Conservation (phyloP, 345 rosid species). For the Syzygium oleosum region DNA sequence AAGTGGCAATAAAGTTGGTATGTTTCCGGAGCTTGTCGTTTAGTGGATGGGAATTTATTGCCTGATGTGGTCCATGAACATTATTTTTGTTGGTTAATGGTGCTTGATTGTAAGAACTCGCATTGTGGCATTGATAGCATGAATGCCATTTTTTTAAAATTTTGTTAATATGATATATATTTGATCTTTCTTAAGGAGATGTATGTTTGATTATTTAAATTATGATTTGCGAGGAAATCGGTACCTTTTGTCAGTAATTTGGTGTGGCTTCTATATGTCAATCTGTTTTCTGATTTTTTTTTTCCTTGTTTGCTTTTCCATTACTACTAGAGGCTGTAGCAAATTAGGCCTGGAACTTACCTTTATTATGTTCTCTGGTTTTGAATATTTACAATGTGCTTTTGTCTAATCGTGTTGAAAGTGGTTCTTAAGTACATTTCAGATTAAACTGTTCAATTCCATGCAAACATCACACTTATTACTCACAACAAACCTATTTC, state of each 20-base stretch:
- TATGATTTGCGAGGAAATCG: background rate
- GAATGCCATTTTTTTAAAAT: background rate
- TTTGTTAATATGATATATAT: background rate
- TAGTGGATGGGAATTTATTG: background rate
- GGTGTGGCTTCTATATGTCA: background rate
- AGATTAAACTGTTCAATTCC: background rate
- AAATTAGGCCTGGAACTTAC: background rate
- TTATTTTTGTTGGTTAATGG: background rate
- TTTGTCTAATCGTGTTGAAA: background rate
- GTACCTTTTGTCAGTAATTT: background rate
- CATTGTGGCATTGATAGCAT: background rate
- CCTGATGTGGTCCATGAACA: background rate
- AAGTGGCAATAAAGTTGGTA: constrained; percentile 91
- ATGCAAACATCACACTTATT: background rate
- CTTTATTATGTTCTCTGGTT: background rate
- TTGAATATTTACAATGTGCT: background rate
- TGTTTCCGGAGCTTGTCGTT: background rate
- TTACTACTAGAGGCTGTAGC: background rate
- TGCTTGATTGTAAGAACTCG: background rate
- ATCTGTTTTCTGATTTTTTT: background rate
- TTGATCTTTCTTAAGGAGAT: background rate
- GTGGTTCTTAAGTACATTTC: background rate
- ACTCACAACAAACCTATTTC: background rate
- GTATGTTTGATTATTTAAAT: background rate
- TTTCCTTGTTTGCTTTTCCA: background rate